Conservation (phyloP, 768 basidiomycete species). For the Lactarius quietus region DNA sequence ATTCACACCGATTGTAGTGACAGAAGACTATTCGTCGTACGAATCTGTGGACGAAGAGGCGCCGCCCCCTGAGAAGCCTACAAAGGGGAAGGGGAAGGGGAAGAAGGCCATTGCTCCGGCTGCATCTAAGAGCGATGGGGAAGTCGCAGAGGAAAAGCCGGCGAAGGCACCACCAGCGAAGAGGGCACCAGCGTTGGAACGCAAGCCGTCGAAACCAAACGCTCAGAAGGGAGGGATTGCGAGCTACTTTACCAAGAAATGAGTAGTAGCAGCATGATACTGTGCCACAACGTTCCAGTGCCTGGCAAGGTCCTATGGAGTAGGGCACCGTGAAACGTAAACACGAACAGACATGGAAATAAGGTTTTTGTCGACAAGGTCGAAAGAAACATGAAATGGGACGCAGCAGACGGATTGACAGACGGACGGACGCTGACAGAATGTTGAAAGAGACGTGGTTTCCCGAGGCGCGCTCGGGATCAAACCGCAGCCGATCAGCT, state of each 20-base stretch:
- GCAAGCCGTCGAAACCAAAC: constrained; percentile 17
- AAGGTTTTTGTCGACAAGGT: no score
- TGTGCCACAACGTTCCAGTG: no score
- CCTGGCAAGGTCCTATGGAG: no score
- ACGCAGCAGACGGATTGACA: no score
- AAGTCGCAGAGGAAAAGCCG: constrained; percentile 2
- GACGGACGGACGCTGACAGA: no score
- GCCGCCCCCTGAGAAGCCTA: constrained; percentile 28
- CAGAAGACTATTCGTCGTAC: constrained; percentile 76
- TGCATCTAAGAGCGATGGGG: constrained; percentile 9
- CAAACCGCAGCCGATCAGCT: constrained; percentile 61
- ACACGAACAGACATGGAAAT: no score
- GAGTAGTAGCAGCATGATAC: neutral
- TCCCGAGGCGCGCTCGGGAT: constrained; percentile 40
- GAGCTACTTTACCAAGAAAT: constrained; percentile 20
- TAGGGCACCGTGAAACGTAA: no score
- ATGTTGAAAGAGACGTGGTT: no score
- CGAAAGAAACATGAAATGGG: no score
- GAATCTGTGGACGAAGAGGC: constrained; percentile 71
- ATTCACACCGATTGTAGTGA: constrained; percentile 41
- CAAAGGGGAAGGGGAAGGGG: constrained; percentile 24
- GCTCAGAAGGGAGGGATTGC: constrained; percentile 19
- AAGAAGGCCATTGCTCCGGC: constrained; percentile 22
- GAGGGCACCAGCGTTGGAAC: constrained; percentile 2
- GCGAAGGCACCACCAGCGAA: constrained; percentile 9